Evolutionary conservation across 208 protist species (phyloP).

Genomic region (Borovskyia barvae): DNA sequence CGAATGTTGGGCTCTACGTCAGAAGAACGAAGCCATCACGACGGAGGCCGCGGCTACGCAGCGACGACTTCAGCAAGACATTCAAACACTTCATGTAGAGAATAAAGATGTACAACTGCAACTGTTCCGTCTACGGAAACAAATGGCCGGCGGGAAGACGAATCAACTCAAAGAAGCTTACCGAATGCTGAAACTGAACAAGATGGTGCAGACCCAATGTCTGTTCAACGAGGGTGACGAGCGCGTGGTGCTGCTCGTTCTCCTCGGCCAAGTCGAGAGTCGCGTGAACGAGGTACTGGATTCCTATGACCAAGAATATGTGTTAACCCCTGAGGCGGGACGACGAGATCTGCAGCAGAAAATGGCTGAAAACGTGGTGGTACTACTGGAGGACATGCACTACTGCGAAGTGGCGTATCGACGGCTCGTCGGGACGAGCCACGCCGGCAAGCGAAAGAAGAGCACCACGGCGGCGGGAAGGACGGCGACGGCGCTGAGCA

Average conservation of each 20-base stretch:
- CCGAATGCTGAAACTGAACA: constrained; percentile 65
- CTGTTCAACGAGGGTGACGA: constrained; percentile 87
- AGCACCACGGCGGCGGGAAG: not conserved
- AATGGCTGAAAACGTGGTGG: constrained; percentile 46
- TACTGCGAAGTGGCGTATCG: constrained; percentile 72
- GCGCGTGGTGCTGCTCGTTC: constrained; percentile 63
- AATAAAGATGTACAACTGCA: constrained; percentile 89
- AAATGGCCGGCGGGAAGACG: constrained; percentile 58
- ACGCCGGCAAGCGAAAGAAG: not conserved
- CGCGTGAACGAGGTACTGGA: constrained; percentile 82
- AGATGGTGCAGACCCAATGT: constrained; percentile 64
- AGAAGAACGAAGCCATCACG: constrained; percentile 35
- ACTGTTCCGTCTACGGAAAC: constrained; percentile 82
- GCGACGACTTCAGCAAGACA: constrained; percentile 42
- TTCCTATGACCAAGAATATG: constrained; percentile 75
- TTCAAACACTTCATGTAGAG: constrained; percentile 69
- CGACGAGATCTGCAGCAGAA: constrained; percentile 29
- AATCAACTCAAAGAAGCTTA: constrained; percentile 72
- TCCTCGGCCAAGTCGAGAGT: constrained; percentile 82
- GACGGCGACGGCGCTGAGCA: not conserved
- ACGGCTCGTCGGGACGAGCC: constrained; percentile 40
- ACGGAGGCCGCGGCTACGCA: constrained; percentile 18
- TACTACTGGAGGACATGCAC: constrained; percentile 89
- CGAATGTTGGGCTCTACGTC: constrained; percentile 38
- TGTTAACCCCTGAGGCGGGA: constrained; percentile 38